These are phyloP conservation scores for Penicillium sp. DNA, from an alignment of 2,329 filamentous ascomycete genomes.

Conservation along the genomic window DNA sequence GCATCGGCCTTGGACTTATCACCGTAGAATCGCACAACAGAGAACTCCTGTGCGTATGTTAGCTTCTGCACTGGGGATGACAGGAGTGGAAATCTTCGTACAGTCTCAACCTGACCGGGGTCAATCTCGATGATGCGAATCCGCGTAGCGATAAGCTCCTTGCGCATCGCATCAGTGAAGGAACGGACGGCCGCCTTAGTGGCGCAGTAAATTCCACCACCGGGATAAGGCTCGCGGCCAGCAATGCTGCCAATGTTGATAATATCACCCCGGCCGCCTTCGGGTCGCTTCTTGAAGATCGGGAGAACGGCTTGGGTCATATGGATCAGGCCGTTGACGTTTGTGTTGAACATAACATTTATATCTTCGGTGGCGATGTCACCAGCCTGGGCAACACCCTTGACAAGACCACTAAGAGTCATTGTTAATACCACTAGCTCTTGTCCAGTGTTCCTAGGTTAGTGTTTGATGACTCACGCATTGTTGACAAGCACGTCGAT, in stretches of 20 bases:
- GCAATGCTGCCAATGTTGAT: slow-evolving; percentile 94
- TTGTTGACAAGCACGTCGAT: slow-evolving; percentile 94
- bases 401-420: slow-evolving; percentile 69
- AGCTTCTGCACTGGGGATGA: neutral
- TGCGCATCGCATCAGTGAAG: slow-evolving; percentile 77
- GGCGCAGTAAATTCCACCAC: slow-evolving; percentile 87
- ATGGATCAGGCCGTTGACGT: slow-evolving; percentile 90
- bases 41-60: slow-evolving; percentile 64
- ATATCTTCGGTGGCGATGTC: slow-evolving; percentile 79
- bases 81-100: slow-evolving; percentile 32
- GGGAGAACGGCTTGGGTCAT: slow-evolving; percentile 90
- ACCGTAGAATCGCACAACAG: slow-evolving; percentile 78
- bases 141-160: slow-evolving; percentile 73
- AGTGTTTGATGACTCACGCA: slow-evolving; percentile 72
- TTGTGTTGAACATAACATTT: slow-evolving; percentile 81
- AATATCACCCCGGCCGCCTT: slow-evolving; percentile 81
- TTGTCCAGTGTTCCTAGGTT: slow-evolving; percentile 9
- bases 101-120: slow-evolving; percentile 87
- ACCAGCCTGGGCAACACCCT: slow-evolving; percentile 79
- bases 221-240: slow-evolving; percentile 78
- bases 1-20: slow-evolving; percentile 86
- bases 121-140: slow-evolving; percentile 85
- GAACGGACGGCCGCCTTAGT: slow-evolving; percentile 83
- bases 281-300: slow-evolving; percentile 64
- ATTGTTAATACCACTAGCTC: slow-evolving; percentile 7